phyloP scores from a whole-genome alignment of 805 yeast species.

The Zygosaccharomyces kombuchaensis region DNA sequence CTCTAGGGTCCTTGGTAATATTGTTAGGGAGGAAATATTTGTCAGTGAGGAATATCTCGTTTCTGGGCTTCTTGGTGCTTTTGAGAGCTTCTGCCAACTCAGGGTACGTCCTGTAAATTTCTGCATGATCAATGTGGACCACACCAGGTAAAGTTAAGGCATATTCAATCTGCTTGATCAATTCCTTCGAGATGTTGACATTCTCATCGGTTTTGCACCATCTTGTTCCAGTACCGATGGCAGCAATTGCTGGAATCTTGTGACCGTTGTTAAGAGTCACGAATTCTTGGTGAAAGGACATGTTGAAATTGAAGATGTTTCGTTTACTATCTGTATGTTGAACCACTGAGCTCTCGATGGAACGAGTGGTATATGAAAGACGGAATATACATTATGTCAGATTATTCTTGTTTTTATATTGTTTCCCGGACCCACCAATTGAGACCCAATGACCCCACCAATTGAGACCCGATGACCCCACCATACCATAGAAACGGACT shows the following conservation, averaged over 20 bases:
- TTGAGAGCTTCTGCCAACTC: constrained; percentile 50
- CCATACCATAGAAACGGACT: neutral
- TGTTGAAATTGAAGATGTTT: neutral
- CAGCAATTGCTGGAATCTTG: constrained; percentile 45
- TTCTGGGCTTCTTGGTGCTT: constrained; percentile 42
- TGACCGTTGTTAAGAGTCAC: constrained; percentile 36
- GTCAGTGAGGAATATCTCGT: constrained; percentile 51
- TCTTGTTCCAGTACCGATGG: constrained; percentile 56
- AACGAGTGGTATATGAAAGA: neutral
- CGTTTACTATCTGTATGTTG: neutral
- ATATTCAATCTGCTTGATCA: constrained; percentile 33
- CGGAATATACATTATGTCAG: neutral
- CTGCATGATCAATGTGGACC: constrained; percentile 57
- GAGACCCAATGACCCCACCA: neutral
- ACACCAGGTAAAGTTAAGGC: constrained; percentile 43
- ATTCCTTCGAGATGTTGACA: constrained; percentile 27
- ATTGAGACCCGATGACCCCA: neutral
- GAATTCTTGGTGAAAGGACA: constrained; percentile 26
- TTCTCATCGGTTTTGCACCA: constrained; percentile 42
- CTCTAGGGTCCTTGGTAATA: constrained; percentile 38
- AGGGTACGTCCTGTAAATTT: constrained; percentile 48
- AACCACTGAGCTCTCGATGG: too few relatives aligned
- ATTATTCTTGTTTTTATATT: neutral
- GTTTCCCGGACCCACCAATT: neutral
- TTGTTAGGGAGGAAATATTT: constrained; percentile 38